Conservation (phyloP, 176 grass and related monocot species). For the Oryza australiensis region DNA sequence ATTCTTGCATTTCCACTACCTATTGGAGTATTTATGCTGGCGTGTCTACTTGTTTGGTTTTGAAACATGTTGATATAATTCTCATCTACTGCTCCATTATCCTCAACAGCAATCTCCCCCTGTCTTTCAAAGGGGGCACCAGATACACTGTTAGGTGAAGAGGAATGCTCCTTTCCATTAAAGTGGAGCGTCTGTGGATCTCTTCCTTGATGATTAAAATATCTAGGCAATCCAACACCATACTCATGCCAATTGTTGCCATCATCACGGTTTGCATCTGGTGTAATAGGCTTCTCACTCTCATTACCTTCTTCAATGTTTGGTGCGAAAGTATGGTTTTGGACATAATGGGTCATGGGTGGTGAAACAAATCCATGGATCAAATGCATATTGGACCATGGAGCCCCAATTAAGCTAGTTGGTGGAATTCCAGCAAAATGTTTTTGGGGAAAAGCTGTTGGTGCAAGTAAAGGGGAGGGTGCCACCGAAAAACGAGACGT, state of each 20-base stretch:
- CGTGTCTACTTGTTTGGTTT: constrained; percentile 55
- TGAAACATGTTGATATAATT: constrained; percentile 52
- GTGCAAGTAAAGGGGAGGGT: constrained; percentile 49
- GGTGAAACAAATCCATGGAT: constrained; percentile 51
- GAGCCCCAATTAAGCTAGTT: constrained; percentile 51
- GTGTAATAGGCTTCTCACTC: constrained; percentile 39
- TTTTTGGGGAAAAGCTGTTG: constrained; percentile 53
- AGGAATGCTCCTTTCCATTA: constrained; percentile 50
- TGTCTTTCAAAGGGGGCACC: constrained; percentile 42
- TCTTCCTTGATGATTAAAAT: constrained; percentile 42
- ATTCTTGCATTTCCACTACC: constrained; percentile 35
- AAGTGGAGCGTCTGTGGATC: constrained; percentile 52
- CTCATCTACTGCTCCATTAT: constrained; percentile 40
- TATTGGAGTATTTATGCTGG: constrained; percentile 37
- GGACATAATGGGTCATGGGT: constrained; percentile 58
- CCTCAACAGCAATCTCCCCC: constrained; percentile 44
- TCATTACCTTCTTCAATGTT: constrained; percentile 50
- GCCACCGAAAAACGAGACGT: constrained; percentile 54
- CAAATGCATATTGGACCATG: constrained; percentile 76
- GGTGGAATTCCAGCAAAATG: constrained; percentile 59
- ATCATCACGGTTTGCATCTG: constrained; percentile 44
- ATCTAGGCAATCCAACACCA: constrained; percentile 44
- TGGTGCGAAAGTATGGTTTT: constrained; percentile 42
- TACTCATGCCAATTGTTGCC: constrained; percentile 48
- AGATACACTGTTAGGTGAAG: constrained; percentile 41